These are phyloP conservation scores for Eucalyptus albens DNA, from an alignment of 345 rosid species.

Conservation along the genomic window DNA sequence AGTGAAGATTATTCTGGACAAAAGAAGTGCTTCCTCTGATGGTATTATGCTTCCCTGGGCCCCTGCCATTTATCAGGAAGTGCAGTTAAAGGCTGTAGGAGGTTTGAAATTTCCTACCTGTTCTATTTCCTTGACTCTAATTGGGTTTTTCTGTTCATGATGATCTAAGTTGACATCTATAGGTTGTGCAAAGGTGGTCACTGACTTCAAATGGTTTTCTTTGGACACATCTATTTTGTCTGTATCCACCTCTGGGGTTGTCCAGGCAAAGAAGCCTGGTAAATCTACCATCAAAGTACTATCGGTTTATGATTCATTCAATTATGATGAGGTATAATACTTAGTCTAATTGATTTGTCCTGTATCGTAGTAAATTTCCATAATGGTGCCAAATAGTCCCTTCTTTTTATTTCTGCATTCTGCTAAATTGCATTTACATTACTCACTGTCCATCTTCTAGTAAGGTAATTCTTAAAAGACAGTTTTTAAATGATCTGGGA, in stretches of 20 bases:
- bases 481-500: background rate
- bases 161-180: background rate
- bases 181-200: constrained; percentile 77
- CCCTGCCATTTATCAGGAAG: constrained; percentile 73
- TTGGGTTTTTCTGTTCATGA: background rate
- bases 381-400: background rate
- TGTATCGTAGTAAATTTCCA: background rate
- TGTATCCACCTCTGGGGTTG: constrained; percentile 62
- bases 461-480: background rate
- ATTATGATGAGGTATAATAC: constrained; percentile 73
- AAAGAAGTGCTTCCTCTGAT: constrained; percentile 13
- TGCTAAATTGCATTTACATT: background rate
- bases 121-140: background rate
- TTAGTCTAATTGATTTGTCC: background rate
- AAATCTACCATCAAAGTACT: constrained; percentile 66
- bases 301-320: constrained; percentile 64
- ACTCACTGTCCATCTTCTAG: background rate
- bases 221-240: constrained; percentile 54
- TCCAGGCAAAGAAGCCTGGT: constrained; percentile 90
- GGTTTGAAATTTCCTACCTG: constrained; percentile 26
- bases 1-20: constrained; percentile 48
- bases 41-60: constrained; percentile 74
- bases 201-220: constrained; percentile 90
- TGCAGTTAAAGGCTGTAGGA: constrained; percentile 68
- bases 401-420: background rate